Conservation (phyloP, 2,329 filamentous ascomycete species). For the Simplicillium sp. region DNA sequence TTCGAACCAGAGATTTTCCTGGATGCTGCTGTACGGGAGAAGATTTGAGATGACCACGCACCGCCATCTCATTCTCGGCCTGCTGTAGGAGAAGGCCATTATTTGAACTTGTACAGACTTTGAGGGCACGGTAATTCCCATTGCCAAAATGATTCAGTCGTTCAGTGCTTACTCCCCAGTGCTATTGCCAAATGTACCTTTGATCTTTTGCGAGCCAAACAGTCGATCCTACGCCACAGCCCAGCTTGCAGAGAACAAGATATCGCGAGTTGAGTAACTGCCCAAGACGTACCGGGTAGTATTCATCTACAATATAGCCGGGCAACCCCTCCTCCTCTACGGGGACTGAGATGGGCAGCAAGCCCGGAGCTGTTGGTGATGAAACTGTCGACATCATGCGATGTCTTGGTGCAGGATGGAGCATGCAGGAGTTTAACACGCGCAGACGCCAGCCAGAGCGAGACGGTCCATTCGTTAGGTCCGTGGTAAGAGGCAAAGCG, state of each 20-base stretch:
- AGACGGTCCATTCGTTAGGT: too few relatives aligned
- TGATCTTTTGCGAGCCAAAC: slow-evolving; percentile 7
- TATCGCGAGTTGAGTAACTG: slow-evolving; percentile 4
- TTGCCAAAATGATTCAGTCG: slow-evolving; percentile 1
- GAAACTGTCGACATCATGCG: too few relatives aligned
- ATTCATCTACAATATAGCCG: slow-evolving; percentile 6
- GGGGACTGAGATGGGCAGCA: neutral
- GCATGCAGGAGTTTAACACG: too few relatives aligned
- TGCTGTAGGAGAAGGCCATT: slow-evolving; percentile 2
- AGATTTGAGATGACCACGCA: slow-evolving; percentile 4
- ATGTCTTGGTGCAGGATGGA: too few relatives aligned
- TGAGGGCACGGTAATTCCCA: slow-evolving; percentile 5
- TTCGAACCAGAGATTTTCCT: slow-evolving; percentile 1
- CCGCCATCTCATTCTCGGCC: slow-evolving; percentile 5
- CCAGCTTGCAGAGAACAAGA: slow-evolving; percentile 7
- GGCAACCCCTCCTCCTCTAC: slow-evolving; percentile 8
- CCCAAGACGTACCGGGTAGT: slow-evolving; percentile 3
- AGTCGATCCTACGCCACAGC: slow-evolving; percentile 7
- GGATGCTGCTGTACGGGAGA: slow-evolving; percentile 4
- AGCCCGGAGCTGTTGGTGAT: neutral
- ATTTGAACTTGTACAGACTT: slow-evolving; percentile 5
- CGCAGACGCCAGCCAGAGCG: too few relatives aligned
- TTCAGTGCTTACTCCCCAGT: neutral
- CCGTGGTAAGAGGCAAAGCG: too few relatives aligned
- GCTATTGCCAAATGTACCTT: slow-evolving; percentile 1